phyloP scores from a whole-genome alignment of 2,329 filamentous ascomycete genomes.

The Chaetomiaceae sp. region DNA sequence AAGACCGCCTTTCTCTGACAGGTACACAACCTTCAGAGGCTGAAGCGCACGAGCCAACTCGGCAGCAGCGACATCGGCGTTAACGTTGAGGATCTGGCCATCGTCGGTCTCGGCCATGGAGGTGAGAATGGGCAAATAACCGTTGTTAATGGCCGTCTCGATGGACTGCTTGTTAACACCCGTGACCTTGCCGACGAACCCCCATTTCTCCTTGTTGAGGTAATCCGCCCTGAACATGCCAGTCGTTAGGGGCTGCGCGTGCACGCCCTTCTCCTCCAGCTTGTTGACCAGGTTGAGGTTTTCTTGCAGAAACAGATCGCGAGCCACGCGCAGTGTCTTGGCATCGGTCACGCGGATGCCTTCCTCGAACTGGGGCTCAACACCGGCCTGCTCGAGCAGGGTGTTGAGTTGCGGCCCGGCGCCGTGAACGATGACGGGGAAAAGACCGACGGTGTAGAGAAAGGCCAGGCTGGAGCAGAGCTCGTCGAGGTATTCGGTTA shows the following conservation, averaged over 20 bases:
- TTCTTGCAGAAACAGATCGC: conserved; percentile 91
- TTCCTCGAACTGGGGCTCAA: conserved; percentile 94
- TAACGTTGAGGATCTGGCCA: conserved; percentile 92
- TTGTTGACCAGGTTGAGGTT: conserved; percentile 89
- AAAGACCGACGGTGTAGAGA: conserved; percentile 89
- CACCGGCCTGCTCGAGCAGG: conserved; percentile 79
- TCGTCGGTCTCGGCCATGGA: conserved; percentile 93
- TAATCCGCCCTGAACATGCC: conserved; percentile 92
- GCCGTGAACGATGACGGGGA: conserved; percentile 92
- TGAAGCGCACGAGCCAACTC: conserved; percentile 84
- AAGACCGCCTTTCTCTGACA: conserved; percentile 95
- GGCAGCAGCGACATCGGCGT: conserved; percentile 92
- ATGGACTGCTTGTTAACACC: conserved; percentile 86
- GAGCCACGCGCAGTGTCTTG: conserved; percentile 84
- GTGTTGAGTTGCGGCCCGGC: conserved; percentile 93
- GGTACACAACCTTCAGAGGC: conserved; percentile 94
- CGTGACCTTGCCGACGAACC: conserved; percentile 92
- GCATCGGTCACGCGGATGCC: conserved; percentile 93
- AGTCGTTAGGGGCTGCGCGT: conserved; percentile 79
- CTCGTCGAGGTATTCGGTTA: conserved; percentile 89
- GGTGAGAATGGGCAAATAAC: conserved; percentile 87
- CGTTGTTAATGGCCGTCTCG: conserved; percentile 82
- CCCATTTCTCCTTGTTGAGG: conserved; percentile 92
- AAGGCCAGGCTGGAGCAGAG: conserved; percentile 85
- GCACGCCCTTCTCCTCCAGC: conserved; percentile 82